Evolutionary conservation across 106 monocot species (phyloP).

Genomic region (Dendrobium officinale): DNA sequence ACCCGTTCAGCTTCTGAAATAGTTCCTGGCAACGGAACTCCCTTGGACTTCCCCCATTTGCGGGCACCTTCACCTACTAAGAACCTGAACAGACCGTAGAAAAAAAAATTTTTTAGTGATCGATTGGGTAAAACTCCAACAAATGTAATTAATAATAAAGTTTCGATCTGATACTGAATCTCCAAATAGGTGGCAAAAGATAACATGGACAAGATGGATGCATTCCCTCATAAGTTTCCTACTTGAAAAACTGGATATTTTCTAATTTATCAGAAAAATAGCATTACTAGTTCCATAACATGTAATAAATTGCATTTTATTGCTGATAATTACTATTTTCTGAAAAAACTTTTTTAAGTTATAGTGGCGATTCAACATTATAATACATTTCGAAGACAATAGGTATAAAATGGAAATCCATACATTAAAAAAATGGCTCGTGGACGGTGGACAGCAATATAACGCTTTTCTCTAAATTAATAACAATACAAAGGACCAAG

Average conservation of each 20-base stretch:
- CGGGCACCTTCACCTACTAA: conserved; percentile 93
- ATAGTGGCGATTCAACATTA: no score
- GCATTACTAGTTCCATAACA: not conserved
- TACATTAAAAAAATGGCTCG: no score
- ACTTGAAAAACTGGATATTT: not conserved
- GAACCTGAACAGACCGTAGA: conserved; percentile 33
- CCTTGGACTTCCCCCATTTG: conserved; percentile 76
- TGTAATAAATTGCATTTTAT: not conserved
- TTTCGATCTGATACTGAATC: not conserved
- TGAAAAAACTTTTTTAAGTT: no score
- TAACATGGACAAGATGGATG: not conserved
- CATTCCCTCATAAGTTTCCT: not conserved
- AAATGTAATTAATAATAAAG: not conserved
- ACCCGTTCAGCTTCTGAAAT: conserved; percentile 52
- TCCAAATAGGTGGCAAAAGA: not conserved
- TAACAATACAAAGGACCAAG: no score
- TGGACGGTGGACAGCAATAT: no score
- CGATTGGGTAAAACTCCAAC: not conserved
- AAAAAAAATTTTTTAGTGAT: not conserved
- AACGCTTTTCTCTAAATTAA: no score
- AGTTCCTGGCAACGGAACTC: conserved; percentile 36
- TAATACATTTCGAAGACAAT: no score
- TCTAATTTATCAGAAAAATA: not conserved
- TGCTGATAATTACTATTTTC: not conserved
- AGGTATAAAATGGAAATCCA: no score